Evolutionary conservation across 192 early-diverging fungal genomes (phyloP), one percentile per base, ranked within the genome.

Genomic region (Jimgerdemannia flammicorona): DNA sequence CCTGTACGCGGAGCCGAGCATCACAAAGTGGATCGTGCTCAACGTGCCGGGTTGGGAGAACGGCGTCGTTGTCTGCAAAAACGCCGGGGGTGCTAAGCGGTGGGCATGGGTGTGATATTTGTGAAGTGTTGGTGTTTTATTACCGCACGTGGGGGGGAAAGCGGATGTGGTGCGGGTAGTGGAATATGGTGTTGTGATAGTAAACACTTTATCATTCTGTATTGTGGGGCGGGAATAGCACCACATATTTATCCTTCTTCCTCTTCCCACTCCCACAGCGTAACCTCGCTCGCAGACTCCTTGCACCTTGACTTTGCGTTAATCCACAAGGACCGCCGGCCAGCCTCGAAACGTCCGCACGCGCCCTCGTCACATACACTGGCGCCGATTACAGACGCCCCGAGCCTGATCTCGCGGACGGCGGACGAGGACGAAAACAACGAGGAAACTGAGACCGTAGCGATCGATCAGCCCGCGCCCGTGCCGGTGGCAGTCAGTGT

Each of bases 61-160:
- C 67, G 92, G 88, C 69, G 93, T 99, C n/a, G 95, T 99, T 80
- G 96, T 98, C 59, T 96, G 93, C n/a, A 95, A 95, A 40, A 95
- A 99, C 87, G 97, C 96, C 41, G 96, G 96, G 68, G 97, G 97
- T 44, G 96, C 97, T 74, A 99, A 99, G 81, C 88, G 96, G 88
- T 95, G 83, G 71, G 29, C 29, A 29, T 29, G 29, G 29, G 29
- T 29, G 29, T 29, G 29, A 29, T 29, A 29, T 54, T 18, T 66
- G 66, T 19, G 40, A 19, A 39, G 18, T 75, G 17, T 11, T 39
- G 43, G 14, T 3, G 3, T n/a, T 75, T 40, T 0, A 20, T 4
- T 7, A 68, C 9, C 29, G 29, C 29, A 29, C 1, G 29, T 29
- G 29, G 29, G 29, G 29, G 29, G 29, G 1, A 29, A 70, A 18